Base-by-base conservation (phyloP, 179 eudicot species). In the Spinacia oleracea region DNA sequence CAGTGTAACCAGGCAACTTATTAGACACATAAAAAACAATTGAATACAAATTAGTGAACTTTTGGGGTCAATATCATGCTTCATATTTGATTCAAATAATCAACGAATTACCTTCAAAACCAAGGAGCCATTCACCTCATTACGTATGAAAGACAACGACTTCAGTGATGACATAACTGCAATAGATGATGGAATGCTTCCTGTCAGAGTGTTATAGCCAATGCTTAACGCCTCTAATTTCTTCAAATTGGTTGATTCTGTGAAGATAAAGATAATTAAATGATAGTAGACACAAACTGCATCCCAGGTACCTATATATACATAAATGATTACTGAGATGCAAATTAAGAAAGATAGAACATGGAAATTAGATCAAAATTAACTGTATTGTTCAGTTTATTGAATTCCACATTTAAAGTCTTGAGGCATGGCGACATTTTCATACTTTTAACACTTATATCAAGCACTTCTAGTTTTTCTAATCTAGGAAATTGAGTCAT, bases 381-480 rank as follows among this genome's bases (percentile, higher is more conserved):
- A 31, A 53, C 27, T 51, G 63, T 21, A 53, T 53, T 32, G 12
- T 27, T 72, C 76, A 72, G 25, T 35, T 4, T 14, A 34, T 21
- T 72, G 40, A 18, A 48, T 18, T 72, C 59, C 27, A 50, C 40
- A 53, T 23, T 38, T 32, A 72, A 34, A 23, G 62, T 45, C 34
- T 42, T 27, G 32, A 72, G 15, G 2, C 20, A 72, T 34, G 76
- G 76, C 62, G 53, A 64, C 64, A 18, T 51, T 9, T 45, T 53
- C 45, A 72, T 46, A 9, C 25, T 1, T 32, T 34, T 51, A 18
- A 1, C 4, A 53, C 76, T 53, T 7, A 72, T 51, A 51, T 72
- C 76, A 53, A 72, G 76, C 76, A 72, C 76, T 45, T 72, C 62
- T 64, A 72, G 46, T 11, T 53, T 72, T 34, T 58, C 63, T n/a